phyloP scores from a whole-genome alignment of 1,284 basidiomycete genomes.

The Ganoderma lingzhi region DNA sequence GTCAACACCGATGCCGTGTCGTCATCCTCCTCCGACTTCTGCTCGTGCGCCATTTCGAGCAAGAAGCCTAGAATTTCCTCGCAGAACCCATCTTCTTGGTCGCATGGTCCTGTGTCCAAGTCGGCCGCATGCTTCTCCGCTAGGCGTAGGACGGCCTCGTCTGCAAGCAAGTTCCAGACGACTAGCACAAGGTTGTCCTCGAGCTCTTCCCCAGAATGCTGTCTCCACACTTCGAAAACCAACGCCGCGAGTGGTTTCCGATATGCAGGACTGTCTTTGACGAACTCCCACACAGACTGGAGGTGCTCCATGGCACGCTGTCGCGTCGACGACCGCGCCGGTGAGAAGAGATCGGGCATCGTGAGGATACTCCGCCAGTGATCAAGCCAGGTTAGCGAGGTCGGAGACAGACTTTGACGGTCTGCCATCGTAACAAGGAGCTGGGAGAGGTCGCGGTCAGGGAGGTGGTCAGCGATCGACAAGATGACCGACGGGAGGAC shows the following conservation, averaged over 20 bases:
- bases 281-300: slow-evolving; percentile 63
- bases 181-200: slow-evolving; percentile 51
- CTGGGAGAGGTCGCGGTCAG: slow-evolving; percentile 67
- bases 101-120: slow-evolving; percentile 31
- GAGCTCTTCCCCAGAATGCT: slow-evolving; percentile 45
- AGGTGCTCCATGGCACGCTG: slow-evolving; percentile 62
- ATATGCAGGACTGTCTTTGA: slow-evolving; percentile 74
- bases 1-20: slow-evolving; percentile 46
- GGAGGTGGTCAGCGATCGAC: slow-evolving; percentile 66
- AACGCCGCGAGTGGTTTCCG: slow-evolving; percentile 66
- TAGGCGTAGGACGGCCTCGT: slow-evolving; percentile 64
- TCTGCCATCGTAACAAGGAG: slow-evolving; percentile 67
- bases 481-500: slow-evolving; percentile 69
- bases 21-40: slow-evolving; percentile 45
- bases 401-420: slow-evolving; percentile 72
- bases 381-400: slow-evolving; percentile 70
- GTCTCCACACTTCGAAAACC: slow-evolving; percentile 61
- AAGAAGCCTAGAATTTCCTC: slow-evolving; percentile 44
- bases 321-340: slow-evolving; percentile 61
- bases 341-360: slow-evolving; percentile 56
- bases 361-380: slow-evolving; percentile 68
- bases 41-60: slow-evolving; percentile 46
- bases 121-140: slow-evolving; percentile 48
- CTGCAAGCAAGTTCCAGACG: slow-evolving; percentile 69
- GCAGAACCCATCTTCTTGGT: slow-evolving; percentile 31